A percentile compares a stretch with the other conserved stretches of the same genome.
Evolutionary conservation across 1,284 basidiomycete genomes (phyloP).

Genomic region (Somion occarium): DNA sequence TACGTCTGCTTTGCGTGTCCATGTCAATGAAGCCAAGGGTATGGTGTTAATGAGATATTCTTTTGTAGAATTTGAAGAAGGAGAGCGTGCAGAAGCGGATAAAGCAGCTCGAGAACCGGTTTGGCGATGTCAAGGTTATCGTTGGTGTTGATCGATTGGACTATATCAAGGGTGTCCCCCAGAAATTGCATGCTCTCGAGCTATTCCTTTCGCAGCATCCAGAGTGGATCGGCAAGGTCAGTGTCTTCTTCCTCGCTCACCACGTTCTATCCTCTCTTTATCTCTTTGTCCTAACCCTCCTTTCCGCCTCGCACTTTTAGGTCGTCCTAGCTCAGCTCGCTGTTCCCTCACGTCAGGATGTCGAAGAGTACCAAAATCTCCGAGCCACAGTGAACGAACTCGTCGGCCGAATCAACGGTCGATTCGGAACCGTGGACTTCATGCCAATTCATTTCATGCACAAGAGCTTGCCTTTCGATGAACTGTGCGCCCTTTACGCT

Average conservation of each 20-base stretch:
- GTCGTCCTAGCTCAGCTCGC: slow-evolving; percentile 96
- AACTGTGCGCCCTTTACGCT: slow-evolving; percentile 95
- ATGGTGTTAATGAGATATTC: slow-evolving; percentile 1
- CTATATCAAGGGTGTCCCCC: slow-evolving; percentile 99
- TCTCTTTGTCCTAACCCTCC: no score
- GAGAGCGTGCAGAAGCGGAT: slow-evolving; percentile 80
- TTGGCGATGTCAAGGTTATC: slow-evolving; percentile 94
- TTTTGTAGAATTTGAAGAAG: slow-evolving; percentile 66
- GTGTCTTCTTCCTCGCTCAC: no score
- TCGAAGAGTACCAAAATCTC: slow-evolving; percentile 98
- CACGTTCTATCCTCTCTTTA: not conserved
- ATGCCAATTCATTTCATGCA: slow-evolving; percentile 99
- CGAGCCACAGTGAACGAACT: slow-evolving; percentile 96
- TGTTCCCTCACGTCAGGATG: slow-evolving; percentile 95
- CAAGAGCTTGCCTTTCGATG: slow-evolving; percentile 90
- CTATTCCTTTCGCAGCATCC: slow-evolving; percentile 96
- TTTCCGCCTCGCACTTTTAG: slow-evolving; percentile 31
- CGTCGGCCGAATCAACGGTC: slow-evolving; percentile 96
- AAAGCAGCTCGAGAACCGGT: slow-evolving; percentile 79
- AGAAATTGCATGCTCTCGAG: slow-evolving; percentile 96
- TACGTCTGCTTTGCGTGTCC: slow-evolving; percentile 24
- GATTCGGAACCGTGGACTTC: slow-evolving; percentile 97
- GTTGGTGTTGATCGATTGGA: slow-evolving; percentile 97
- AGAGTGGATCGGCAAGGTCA: slow-evolving; percentile 96
- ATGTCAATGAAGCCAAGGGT: not conserved